Evolutionary conservation across 129 eudicot genomes (phyloP).

Genomic region (Deinandra increscens): DNA sequence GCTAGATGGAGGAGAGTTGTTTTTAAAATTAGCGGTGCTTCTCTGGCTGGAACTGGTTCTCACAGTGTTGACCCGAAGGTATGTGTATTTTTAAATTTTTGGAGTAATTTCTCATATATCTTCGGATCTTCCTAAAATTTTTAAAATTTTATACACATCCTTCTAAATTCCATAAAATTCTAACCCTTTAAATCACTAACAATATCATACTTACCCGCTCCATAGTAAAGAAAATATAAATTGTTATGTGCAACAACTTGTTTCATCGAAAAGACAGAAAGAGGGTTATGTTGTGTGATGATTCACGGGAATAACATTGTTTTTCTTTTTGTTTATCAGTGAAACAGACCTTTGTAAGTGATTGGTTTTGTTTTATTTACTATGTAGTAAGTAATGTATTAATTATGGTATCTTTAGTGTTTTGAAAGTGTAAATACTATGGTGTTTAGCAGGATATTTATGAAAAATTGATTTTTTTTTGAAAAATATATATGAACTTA

Average conservation of each 20-base stretch:
- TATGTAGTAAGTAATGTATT: neutral
- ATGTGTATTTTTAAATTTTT: constrained; percentile 1
- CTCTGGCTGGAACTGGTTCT: constrained; percentile 71
- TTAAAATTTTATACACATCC: neutral
- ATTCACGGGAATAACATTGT: neutral
- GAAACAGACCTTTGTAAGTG: neutral
- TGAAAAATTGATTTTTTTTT: neutral
- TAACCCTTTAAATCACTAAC: neutral
- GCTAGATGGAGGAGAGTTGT: constrained; percentile 95
- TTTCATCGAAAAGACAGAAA: neutral
- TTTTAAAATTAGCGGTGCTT: constrained; percentile 90
- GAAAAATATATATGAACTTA: neutral
- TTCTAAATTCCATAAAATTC: neutral
- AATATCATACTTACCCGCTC: neutral
- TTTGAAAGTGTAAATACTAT: neutral
- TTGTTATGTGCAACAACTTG: neutral
- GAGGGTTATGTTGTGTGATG: neutral
- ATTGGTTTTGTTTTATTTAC: neutral
- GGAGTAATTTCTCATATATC: neutral
- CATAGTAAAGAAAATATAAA: neutral
- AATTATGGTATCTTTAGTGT: neutral
- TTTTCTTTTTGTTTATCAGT: neutral
- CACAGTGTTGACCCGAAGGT: constrained; percentile 88
- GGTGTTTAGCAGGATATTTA: neutral
- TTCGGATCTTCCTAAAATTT: neutral